phyloP scores from a whole-genome alignment of 441 rosid species.

The Omphalea diandra region DNA sequence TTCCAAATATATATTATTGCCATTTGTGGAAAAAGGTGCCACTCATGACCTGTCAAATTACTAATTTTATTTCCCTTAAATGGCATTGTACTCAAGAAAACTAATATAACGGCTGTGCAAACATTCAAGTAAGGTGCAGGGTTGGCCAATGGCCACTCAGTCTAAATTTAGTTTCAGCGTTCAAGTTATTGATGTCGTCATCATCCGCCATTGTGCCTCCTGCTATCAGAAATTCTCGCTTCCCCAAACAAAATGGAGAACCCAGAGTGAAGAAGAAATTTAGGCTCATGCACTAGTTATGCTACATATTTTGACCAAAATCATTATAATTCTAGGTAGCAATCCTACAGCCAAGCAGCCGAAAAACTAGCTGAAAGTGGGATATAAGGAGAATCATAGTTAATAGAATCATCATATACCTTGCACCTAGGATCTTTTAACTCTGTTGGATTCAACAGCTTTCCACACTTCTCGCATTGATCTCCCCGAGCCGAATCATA shows the following conservation, averaged over 20 bases:
- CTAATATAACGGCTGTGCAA: no score
- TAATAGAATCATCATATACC: constrained; percentile 41
- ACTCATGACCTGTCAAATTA: background rate
- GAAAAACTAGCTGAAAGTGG: no score
- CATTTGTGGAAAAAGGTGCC: no score
- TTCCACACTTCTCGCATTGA: constrained; percentile 95
- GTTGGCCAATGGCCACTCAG: background rate
- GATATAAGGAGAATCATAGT: background rate
- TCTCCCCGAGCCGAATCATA: constrained; percentile 95
- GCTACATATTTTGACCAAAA: background rate
- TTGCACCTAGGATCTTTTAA: constrained; percentile 86
- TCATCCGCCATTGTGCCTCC: background rate
- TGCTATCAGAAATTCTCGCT: background rate
- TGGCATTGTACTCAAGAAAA: no score
- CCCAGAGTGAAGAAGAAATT: background rate
- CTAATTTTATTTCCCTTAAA: background rate
- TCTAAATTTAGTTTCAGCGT: background rate
- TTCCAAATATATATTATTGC: no score
- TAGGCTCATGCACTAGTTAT: background rate
- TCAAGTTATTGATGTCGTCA: background rate
- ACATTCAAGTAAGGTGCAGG: background rate
- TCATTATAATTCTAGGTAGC: background rate
- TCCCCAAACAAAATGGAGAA: no score
- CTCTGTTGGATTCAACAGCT: constrained; percentile 88
- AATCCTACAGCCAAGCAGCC: background rate